Conservation (phyloP, 257 asterid genomes). For the Lycium barbarum region DNA sequence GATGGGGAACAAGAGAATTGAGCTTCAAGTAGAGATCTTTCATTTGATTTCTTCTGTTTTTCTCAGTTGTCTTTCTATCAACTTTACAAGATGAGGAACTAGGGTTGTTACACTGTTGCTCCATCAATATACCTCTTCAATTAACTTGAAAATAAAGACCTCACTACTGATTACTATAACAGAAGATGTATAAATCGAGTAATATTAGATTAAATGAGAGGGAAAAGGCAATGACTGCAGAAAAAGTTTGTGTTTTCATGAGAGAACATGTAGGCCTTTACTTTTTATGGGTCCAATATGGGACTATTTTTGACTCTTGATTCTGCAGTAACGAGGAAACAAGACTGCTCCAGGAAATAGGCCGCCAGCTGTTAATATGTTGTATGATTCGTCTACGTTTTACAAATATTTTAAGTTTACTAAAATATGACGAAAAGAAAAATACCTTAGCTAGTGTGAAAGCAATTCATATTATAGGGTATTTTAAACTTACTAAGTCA, state of each 20-base stretch:
- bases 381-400: not conserved
- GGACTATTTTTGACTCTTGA: too few relatives aligned
- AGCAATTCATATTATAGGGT: not conserved
- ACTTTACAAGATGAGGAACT: constrained; percentile 36
- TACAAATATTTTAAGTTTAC: too few relatives aligned
- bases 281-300: too few relatives aligned
- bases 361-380: not conserved
- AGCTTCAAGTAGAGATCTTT: constrained; percentile 62
- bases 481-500: not conserved
- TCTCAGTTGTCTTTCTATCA: constrained; percentile 76
- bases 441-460: not conserved
- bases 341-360: not conserved
- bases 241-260: not conserved
- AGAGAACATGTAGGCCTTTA: not conserved
- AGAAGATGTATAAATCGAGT: not conserved
- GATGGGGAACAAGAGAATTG: constrained; percentile 60
- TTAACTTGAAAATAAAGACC: not conserved
- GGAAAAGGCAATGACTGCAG: not conserved
- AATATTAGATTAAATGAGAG: too few relatives aligned
- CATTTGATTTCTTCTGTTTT: constrained; percentile 70
- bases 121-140: not conserved
- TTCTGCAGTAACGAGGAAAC: not conserved
- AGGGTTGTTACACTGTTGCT: constrained; percentile 11
- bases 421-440: too few relatives aligned
- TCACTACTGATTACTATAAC: not conserved